These are phyloP conservation scores for Pholiota microspora DNA, from an alignment of 768 basidiomycete genomes.

Conservation along the genomic window DNA sequence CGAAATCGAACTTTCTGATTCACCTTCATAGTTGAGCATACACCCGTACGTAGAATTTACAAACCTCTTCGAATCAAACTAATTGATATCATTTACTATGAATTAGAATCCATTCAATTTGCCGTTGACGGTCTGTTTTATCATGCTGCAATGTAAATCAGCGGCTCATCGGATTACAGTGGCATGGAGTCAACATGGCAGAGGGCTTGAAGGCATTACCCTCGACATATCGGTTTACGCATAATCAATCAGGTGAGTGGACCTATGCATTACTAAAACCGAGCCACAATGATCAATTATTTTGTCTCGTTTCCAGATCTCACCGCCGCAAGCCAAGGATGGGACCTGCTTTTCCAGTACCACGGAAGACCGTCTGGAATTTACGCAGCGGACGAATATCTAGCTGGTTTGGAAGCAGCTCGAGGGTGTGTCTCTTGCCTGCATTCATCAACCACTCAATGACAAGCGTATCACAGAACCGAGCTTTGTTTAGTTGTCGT, in stretches of 20 bases:
- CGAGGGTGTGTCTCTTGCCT: conserved; percentile 37
- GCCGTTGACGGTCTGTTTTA: conserved; percentile 30
- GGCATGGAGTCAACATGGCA: conserved; percentile 60
- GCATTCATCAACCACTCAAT: not conserved
- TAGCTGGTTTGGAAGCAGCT: conserved; percentile 53
- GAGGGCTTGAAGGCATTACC: conserved; percentile 56
- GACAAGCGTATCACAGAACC: conserved; percentile 32
- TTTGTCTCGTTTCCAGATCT: conserved; percentile 47
- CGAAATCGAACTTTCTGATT: not conserved
- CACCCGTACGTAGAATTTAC: conserved; percentile 22
- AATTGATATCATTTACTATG: not conserved
- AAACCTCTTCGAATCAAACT: not conserved
- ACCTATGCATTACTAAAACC: too few species aligned
- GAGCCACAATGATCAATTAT: too few species aligned
- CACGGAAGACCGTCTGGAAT: conserved; percentile 57
- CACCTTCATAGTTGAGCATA: conserved; percentile 26
- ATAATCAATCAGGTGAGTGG: conserved; percentile 49
- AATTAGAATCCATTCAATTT: conserved; percentile 45
- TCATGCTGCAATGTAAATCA: not conserved
- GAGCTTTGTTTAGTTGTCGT: conserved; percentile 56
- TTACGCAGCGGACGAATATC: conserved; percentile 55
- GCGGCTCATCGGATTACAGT: conserved; percentile 24
- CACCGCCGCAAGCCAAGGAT: conserved; percentile 46
- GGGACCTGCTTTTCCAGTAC: conserved; percentile 57
- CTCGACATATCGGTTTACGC: conserved; percentile 51